These are phyloP conservation scores for Penicillium cataractarum DNA, from an alignment of 495 filamentous ascomycete species.

Conservation along the genomic window DNA sequence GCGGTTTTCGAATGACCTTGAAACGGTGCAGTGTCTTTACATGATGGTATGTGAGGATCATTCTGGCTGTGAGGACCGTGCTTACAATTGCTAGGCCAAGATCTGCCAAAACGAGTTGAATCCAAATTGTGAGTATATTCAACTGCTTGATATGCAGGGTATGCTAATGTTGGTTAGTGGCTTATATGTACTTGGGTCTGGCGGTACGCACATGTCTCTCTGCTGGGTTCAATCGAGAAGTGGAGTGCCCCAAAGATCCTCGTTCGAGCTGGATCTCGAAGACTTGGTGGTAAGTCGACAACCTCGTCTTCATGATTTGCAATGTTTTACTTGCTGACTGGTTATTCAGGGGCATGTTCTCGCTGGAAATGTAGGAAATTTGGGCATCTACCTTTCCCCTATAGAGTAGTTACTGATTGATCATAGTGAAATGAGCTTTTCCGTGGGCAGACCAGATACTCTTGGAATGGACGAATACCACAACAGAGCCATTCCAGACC, in stretches of 20 bases:
- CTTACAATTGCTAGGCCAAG: slow-evolving; percentile 36
- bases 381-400: neutral
- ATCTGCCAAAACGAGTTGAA: slow-evolving; percentile 50
- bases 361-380: slow-evolving; percentile 41
- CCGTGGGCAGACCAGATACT: slow-evolving; percentile 45
- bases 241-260: slow-evolving; percentile 37
- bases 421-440: slow-evolving; percentile 48
- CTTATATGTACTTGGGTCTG: slow-evolving; percentile 50
- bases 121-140: slow-evolving; percentile 37
- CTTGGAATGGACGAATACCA: slow-evolving; percentile 51
- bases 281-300: slow-evolving; percentile 45
- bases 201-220: slow-evolving; percentile 47
- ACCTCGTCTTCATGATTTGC: neutral
- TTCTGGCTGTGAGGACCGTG: neutral
- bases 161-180: slow-evolving; percentile 31
- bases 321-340: neutral
- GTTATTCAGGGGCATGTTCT: slow-evolving; percentile 41
- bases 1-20: slow-evolving; percentile 45
- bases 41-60: slow-evolving; percentile 35
- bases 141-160: neutral
- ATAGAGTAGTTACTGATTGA: neutral
- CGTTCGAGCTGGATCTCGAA: slow-evolving; percentile 46
- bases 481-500: slow-evolving; percentile 41
- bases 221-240: slow-evolving; percentile 46
- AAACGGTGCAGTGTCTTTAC: slow-evolving; percentile 47